Base-by-base conservation (phyloP, 331 rosid species). In the Spiraea crenata region DNA sequence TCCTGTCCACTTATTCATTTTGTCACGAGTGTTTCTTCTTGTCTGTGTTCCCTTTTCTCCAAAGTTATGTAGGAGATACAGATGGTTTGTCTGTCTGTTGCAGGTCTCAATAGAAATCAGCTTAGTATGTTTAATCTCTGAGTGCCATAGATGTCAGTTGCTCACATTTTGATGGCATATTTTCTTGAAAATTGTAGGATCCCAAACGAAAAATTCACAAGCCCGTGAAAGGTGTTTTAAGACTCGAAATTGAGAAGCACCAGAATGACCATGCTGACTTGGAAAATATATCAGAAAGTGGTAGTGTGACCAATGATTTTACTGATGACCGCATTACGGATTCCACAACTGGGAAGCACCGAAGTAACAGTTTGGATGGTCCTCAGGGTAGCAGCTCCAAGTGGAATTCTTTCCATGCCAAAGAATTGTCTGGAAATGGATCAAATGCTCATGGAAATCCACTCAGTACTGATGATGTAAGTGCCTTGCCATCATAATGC, bases 171-270 rank as follows among this genome's bases (percentile, higher is more conserved):
- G 15, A n/a, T 16, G 5, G 14, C 40, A 71, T 70, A 70, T 65
- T 42, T 63, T 72, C n/a, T 75, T 68, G 68, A 17, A 77, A 60
- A 79, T 48, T 72, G 41, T 63, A 95, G 99, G 99, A 95, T 81
- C 99, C 99, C 42, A 95, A 95, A 76, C 91, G 88, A 52, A 95
- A 95, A 86, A 84, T 89, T 77, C 93, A 91, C 74, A 95, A 95
- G 78, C 99, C 99, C 70, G 93, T 95, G 51, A 95, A 91, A 82
- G 97, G 99, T 41, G 90, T 87, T 73, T 80, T 95, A 88, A 83
- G 87, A 74, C 86, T 95, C 80, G 97, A 95, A 83, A 91, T 95
- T 25, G 97, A 95, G 74, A 95, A 91, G 89, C 97, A 91, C 83
- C 96, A 89, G 87, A 86, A 86, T 74, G 82, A 82, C 59, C 90